Base-by-base conservation (phyloP, 164 flowering plant species). In the Dillenia turbinata region DNA sequence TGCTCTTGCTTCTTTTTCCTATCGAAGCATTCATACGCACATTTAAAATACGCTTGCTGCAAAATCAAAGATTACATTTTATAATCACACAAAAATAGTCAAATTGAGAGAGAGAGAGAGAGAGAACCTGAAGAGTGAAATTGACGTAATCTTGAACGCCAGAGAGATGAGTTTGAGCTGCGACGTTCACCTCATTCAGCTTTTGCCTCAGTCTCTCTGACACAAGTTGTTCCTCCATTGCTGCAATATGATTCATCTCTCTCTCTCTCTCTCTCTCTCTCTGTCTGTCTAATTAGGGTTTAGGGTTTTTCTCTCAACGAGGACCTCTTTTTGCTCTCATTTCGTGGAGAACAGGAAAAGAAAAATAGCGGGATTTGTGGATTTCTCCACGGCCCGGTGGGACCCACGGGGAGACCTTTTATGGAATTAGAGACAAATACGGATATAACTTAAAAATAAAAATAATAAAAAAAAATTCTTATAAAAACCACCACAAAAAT, bases 1-100 rank as follows among this genome's bases (percentile, higher is more conserved):
- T 87, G 92, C 12, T 87, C 92, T 17, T 81, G 85, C 52, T 22
- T 82, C 49, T 83, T 80, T 24, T 83, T 82, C 78, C 96, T 74
- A 57, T 95, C 99, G 55, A 95, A 95, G 77, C 99, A 95, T 66
- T 92, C 94, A 47, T 92, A 75, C 0, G 99, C 97, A 56, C 99
- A 95, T 73, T 79, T 86, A 78, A 95, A 95, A 69, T 95, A 95
- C 5, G 92, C 92, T 90, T 88, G 78, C 97, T 95, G 90, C 72
- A 83, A 57, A 53, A 53, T 15, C 48, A 45, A 9, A 49, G 59
- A 40, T 50, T 22, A 51, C 40, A 48, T 40, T n/a, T 17, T 49
- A 14, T 19, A 33, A 10, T 11, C 8, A 61, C 40, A 0, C 40
- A 48, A 54, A 54, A 26, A 19, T 12, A 64, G 24, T 45, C 9